Conservation (phyloP, 2,329 filamentous ascomycete genomes). For the Trichoderma harzianum region DNA sequence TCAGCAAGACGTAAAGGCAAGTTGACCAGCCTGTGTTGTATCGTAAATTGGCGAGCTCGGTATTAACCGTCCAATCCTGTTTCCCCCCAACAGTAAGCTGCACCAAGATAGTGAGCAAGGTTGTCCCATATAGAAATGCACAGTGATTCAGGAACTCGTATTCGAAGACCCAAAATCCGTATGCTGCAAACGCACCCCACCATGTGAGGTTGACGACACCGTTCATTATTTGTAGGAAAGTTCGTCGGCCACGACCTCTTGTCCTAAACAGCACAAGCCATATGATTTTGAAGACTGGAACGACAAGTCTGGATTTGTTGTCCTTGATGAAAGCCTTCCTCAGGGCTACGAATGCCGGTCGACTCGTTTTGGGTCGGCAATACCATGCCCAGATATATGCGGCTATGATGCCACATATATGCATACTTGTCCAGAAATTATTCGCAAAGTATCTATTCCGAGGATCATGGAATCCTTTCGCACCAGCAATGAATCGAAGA, state of each 20-base stretch:
- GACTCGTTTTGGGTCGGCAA: not conserved
- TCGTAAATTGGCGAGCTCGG: not conserved
- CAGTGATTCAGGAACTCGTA: not conserved
- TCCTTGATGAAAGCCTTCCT: not conserved
- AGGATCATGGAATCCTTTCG: not conserved
- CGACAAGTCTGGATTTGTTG: not conserved
- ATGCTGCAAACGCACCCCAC: not conserved
- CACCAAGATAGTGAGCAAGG: not conserved
- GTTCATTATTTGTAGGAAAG: not conserved
- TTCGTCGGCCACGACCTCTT: not conserved
- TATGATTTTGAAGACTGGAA: not conserved
- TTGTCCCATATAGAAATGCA: not conserved
- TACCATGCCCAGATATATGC: not conserved
- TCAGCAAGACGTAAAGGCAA: not conserved
- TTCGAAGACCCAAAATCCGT: not conserved
- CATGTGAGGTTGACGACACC: not conserved
- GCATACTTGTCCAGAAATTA: not conserved
- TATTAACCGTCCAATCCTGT: not conserved
- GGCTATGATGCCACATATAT: not conserved
- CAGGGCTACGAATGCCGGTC: not conserved
- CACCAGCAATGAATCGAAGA: not conserved
- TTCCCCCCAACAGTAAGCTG: not conserved
- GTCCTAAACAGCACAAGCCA: not conserved
- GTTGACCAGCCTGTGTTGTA: not conserved
- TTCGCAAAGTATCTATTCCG: not conserved